Evolutionary conservation across 306 rosid genomes (phyloP), one percentile per base, ranked within the genome.

Genomic region (Morella rubra): DNA sequence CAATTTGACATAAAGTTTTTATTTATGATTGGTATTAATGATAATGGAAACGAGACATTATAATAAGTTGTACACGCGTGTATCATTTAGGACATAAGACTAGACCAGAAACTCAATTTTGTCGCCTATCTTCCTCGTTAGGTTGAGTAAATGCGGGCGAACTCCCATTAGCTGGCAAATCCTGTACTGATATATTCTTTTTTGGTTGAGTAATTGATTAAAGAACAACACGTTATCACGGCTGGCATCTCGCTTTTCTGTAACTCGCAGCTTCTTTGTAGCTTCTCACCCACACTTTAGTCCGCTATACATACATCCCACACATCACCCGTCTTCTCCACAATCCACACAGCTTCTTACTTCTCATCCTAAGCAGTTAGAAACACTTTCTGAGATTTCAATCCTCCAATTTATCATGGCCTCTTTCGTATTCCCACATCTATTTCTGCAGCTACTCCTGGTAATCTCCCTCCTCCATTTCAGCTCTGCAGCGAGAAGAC

Each of bases 401-500:
- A 4, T 18, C 45, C 61, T 6, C 45, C 14, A 49, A 37, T 69
- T 37, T 20, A 62, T 71, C 20, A 83, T 87, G 94, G 84, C 91
- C 7, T 80, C 81, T 79, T 73, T 71, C 1, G 3, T n/a, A 32
- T 77, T 60, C 72, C 42, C 56, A 0, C 66, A 1, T 41, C 15
- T 77, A 42, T 55, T 82, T n/a, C 47, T 81, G 2, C 45, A 16
- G 12, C 50, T 87, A 1, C 5, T 71, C 8, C 71, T 89, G 0
- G 0, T 80, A 5, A 4, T 77, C 73, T 86, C 86, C 9, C 46
- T 84, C 0, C n/a, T 89, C 67, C 76, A 81, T 44, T 80, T 80
- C 7, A 47, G 52, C 74, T 85, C 82, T 19, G 91, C 86, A 1
- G 84, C 90, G 0, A 84, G 93, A 32, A 84, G 1, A 20, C 85